Conservation (phyloP, 805 yeast genomes). For the Cyberlindnera maclurae region DNA sequence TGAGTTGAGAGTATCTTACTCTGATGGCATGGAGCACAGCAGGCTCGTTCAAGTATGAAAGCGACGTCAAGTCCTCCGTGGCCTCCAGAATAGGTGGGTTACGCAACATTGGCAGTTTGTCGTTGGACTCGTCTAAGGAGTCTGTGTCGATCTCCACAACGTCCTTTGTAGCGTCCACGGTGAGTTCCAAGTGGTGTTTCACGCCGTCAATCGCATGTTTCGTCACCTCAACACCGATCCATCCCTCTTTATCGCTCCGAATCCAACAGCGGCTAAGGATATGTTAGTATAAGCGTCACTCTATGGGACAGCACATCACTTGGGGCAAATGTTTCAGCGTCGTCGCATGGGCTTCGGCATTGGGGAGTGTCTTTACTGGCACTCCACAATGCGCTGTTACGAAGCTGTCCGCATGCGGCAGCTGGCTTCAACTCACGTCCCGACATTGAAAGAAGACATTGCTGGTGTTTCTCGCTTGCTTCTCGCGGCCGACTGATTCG, state of each 20-base stretch:
- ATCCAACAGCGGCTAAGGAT: constrained; percentile 61
- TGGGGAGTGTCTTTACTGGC: neutral
- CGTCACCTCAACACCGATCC: constrained; percentile 64
- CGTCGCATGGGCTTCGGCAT: neutral
- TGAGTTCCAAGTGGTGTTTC: constrained; percentile 43
- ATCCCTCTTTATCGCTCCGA: constrained; percentile 61
- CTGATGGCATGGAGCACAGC: constrained; percentile 92
- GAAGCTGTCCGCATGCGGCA: no score
- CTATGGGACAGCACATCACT: neutral
- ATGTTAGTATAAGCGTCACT: constrained; percentile 23
- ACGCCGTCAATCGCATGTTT: constrained; percentile 35
- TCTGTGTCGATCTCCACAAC: constrained; percentile 42
- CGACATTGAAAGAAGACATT: constrained; percentile 42
- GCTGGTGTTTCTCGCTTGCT: neutral
- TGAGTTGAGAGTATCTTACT: constrained; percentile 80
- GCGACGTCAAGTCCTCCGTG: constrained; percentile 87
- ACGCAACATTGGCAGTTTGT: constrained; percentile 68
- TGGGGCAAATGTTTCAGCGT: neutral
- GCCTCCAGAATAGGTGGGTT: constrained; percentile 91
- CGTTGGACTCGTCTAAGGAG: constrained; percentile 23
- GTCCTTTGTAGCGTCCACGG: constrained; percentile 42
- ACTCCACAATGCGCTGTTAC: neutral
- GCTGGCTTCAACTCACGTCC: constrained; percentile 37
- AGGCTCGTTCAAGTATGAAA: constrained; percentile 92
- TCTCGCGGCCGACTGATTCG: neutral